Percentiles rank a stretch among this genome's conserved stretches.
Conservation (phyloP, 2,329 filamentous ascomycete species). For the Ambrosiella xylebori region DNA sequence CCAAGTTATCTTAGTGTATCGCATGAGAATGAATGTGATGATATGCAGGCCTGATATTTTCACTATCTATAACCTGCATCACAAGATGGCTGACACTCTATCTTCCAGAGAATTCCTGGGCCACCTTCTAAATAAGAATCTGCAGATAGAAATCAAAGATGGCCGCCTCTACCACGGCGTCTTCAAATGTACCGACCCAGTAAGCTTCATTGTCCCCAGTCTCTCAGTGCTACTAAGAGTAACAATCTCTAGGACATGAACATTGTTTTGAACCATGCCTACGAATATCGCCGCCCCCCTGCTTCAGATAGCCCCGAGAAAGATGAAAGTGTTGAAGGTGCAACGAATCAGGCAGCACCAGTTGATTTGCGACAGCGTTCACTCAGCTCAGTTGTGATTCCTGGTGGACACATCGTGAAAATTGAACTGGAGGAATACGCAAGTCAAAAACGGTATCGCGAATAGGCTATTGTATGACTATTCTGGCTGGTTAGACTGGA, state of each 20-base stretch:
- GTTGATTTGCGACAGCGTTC: conserved; percentile 33
- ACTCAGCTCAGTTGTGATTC: conserved; percentile 77
- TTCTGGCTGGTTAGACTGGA: not conserved
- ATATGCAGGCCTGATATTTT: not conserved
- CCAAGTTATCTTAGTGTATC: not conserved
- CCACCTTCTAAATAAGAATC: conserved; percentile 52
- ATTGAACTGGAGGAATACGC: conserved; percentile 72
- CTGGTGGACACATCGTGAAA: conserved; percentile 67
- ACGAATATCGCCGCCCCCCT: conserved; percentile 73
- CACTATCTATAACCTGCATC: not conserved
- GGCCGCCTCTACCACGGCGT: conserved; percentile 74
- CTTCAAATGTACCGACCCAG: conserved; percentile 89
- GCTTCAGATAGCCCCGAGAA: conserved; percentile 27
- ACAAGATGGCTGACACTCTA: not conserved
- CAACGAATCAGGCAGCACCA: not conserved
- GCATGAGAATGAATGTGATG: too few species aligned
- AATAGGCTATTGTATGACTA: conserved; percentile 7
- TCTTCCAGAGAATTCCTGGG: conserved; percentile 5
- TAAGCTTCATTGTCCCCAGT: conserved; percentile 26
- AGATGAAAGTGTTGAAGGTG: conserved; percentile 12
- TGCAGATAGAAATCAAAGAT: conserved; percentile 68
- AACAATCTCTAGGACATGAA: conserved; percentile 52
- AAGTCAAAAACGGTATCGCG: conserved; percentile 29
- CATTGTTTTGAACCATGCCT: conserved; percentile 66
- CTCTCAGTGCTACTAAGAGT: not conserved